These are phyloP conservation scores for Xerophyta viscosa DNA, from an alignment of 106 monocot species.

Conservation along the genomic window DNA sequence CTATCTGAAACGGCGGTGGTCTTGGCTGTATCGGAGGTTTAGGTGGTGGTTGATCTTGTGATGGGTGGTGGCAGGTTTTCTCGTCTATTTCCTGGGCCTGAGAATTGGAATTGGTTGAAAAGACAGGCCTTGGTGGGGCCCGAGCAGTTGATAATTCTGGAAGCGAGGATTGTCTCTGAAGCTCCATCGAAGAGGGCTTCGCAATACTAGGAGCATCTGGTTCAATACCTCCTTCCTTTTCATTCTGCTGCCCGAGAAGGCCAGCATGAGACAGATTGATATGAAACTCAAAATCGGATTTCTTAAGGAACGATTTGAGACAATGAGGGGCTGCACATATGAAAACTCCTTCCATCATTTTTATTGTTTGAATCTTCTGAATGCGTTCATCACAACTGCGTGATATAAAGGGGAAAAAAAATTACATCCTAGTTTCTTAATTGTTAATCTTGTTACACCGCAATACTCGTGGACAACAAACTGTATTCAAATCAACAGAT, in stretches of 20 bases:
- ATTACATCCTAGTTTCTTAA: background rate
- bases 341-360: constrained; percentile 89
- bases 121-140: constrained; percentile 40
- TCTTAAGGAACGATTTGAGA: constrained; percentile 81
- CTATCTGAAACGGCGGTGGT: constrained; percentile 25
- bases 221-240: constrained; percentile 43
- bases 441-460: background rate
- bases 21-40: constrained; percentile 30
- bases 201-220: constrained; percentile 25
- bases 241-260: constrained; percentile 40
- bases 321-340: constrained; percentile 94
- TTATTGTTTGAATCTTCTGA: constrained; percentile 91
- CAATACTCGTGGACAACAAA: background rate
- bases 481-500: background rate
- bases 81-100: constrained; percentile 61
- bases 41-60: constrained; percentile 46
- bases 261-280: constrained; percentile 56
- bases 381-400: constrained; percentile 94
- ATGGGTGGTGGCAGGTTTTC: constrained; percentile 24
- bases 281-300: constrained; percentile 61
- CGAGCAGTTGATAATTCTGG: constrained; percentile 71
- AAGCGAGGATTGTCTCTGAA: constrained; percentile 39
- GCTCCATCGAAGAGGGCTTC: constrained; percentile 33
- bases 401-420: constrained; percentile 3
- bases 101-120: constrained; percentile 54